A percentile compares a stretch with the other conserved stretches of the same genome.
phyloP scores from a whole-genome alignment of 2,329 filamentous ascomycete species.

The Aspergillus sp. region DNA sequence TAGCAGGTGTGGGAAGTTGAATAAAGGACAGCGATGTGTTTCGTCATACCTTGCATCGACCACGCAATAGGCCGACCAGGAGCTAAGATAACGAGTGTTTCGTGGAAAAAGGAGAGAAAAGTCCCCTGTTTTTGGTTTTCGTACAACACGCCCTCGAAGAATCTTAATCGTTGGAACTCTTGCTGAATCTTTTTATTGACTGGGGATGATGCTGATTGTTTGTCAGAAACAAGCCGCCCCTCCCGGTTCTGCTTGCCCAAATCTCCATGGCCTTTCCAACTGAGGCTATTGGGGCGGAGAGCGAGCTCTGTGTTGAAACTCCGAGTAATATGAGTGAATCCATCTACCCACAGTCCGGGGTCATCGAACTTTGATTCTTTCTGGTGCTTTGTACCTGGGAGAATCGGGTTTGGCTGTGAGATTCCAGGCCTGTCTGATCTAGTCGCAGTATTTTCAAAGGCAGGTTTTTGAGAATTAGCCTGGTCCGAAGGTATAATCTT shows the following conservation, averaged over 20 bases:
- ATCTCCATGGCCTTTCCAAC: neutral
- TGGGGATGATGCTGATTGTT: neutral
- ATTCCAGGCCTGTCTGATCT: neutral
- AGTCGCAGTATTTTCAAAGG: neutral
- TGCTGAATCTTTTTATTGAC: neutral
- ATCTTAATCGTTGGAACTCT: neutral
- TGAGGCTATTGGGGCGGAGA: neutral
- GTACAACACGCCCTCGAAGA: neutral
- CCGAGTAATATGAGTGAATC: neutral
- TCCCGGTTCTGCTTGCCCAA: neutral
- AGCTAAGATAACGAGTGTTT: neutral
- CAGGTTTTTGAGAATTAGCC: neutral
- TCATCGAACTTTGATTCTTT: neutral
- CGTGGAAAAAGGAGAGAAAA: slow-evolving; percentile 2
- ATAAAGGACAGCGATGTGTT: neutral
- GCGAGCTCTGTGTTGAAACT: neutral
- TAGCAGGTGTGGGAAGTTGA: neutral
- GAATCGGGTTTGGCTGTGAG: neutral
- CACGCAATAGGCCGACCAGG: neutral
- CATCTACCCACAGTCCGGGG: neutral
- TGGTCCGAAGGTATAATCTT: neutral
- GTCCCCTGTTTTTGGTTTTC: neutral
- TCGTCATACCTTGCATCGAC: slow-evolving; percentile 2
- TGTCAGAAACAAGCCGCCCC: neutral
- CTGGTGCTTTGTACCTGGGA: neutral